Percentiles rank a stretch among this genome's conserved stretches.
Conservation (phyloP, 495 filamentous ascomycete genomes). For the Penicillium riverlandense region DNA sequence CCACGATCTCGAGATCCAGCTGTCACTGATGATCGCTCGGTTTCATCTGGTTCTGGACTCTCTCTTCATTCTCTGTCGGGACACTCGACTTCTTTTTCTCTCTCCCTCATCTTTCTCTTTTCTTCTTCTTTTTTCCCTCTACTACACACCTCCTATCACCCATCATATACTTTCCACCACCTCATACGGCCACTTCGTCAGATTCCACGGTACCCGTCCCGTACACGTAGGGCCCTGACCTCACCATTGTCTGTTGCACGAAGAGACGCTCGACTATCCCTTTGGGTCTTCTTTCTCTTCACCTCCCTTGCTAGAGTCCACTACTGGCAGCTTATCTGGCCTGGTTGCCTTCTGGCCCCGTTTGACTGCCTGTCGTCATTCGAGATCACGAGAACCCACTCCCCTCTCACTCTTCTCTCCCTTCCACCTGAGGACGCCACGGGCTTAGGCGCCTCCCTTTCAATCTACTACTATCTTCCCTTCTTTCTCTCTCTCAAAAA, state of each 20-base stretch:
- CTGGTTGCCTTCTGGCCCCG: background rate
- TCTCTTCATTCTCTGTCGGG: conserved; percentile 1
- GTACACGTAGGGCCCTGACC: conserved; percentile 10
- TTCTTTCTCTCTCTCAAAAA: background rate
- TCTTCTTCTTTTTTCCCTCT: background rate
- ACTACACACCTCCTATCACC: background rate
- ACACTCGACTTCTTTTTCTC: conserved; percentile 1
- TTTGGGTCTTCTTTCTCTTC: background rate
- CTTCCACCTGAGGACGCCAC: background rate
- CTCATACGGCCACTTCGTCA: background rate
- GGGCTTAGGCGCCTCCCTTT: background rate
- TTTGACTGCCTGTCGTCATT: conserved; percentile 8
- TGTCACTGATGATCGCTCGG: background rate
- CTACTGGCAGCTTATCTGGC: background rate
- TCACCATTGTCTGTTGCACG: conserved; percentile 18
- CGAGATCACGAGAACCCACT: conserved; percentile 7
- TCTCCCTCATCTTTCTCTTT: background rate
- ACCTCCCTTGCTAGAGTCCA: no score
- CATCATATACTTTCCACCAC: background rate
- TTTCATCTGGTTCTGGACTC: conserved; percentile 5
- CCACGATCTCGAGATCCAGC: no score
- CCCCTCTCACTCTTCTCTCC: background rate
- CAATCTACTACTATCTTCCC: background rate
- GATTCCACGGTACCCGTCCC: conserved; percentile 13
- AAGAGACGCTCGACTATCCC: conserved; percentile 3